Conservation (phyloP, 352 stramenopile genomes). For the Globisporangium uncinulatum region DNA sequence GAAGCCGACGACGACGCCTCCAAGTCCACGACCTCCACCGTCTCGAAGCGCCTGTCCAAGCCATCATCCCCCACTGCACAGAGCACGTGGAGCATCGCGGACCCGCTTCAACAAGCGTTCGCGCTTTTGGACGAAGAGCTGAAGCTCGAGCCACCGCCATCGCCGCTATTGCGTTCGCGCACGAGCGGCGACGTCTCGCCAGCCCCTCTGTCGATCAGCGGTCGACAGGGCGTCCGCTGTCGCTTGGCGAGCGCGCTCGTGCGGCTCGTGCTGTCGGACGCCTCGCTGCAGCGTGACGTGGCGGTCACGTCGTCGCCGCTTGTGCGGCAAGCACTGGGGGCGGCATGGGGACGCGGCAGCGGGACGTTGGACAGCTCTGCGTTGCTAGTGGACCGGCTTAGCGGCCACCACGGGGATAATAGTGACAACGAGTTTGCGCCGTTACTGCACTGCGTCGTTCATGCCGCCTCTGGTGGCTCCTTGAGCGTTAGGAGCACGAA, state of each 20-base stretch:
- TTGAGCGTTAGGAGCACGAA: constrained; percentile 63
- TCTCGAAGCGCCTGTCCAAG: not conserved
- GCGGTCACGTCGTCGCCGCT: constrained; percentile 27
- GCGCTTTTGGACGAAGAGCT: constrained; percentile 45
- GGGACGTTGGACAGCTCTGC: constrained; percentile 26
- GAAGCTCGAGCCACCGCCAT: constrained; percentile 16
- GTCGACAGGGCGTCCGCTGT: constrained; percentile 9
- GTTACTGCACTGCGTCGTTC: constrained; percentile 34
- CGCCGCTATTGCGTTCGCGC: constrained; percentile 2
- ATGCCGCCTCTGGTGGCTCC: constrained; percentile 23
- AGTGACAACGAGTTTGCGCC: constrained; percentile 21
- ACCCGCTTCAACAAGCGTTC: constrained; percentile 42
- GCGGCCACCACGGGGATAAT: constrained; percentile 5
- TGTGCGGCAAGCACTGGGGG: constrained; percentile 41
- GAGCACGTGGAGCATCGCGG: constrained; percentile 26
- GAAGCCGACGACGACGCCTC: constrained; percentile 7
- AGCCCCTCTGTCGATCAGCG: not conserved
- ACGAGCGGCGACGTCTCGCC: constrained; percentile 2
- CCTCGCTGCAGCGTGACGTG: constrained; percentile 19
- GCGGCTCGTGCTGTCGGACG: constrained; percentile 30
- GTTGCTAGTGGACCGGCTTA: constrained; percentile 33
- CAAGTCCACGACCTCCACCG: not conserved
- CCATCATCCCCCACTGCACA: not conserved
- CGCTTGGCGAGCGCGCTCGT: constrained; percentile 38
- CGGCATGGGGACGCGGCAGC: constrained; percentile 38